These are phyloP conservation scores for Iris macrosiphon DNA, from an alignment of 106 monocot species.

Conservation along the genomic window DNA sequence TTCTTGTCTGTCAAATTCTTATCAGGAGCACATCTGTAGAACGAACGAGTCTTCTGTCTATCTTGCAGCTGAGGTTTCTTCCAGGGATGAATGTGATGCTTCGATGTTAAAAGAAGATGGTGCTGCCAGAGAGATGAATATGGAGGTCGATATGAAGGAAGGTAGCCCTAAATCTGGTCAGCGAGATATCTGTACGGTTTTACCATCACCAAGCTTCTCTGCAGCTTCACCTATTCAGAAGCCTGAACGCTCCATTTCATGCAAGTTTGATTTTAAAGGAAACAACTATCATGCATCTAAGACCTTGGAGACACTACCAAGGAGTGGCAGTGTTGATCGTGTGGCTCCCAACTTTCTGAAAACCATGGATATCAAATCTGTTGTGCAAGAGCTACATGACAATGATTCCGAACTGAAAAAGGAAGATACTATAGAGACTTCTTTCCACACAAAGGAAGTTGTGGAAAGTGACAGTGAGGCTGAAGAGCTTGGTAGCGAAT, in stretches of 20 bases:
- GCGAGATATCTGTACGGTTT: background rate
- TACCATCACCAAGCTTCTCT: slow-evolving; percentile 7
- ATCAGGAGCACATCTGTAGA: slow-evolving; percentile 12
- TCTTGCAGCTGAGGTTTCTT: background rate
- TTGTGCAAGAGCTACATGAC: background rate
- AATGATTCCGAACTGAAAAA: slow-evolving; percentile 1
- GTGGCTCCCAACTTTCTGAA: background rate
- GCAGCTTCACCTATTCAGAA: slow-evolving; percentile 7
- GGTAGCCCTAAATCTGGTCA: background rate
- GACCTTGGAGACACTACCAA: slow-evolving; percentile 6
- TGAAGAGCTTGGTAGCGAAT: background rate
- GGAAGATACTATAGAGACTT: slow-evolving; percentile 10
- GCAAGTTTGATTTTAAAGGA: slow-evolving; percentile 15
- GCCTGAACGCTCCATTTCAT: slow-evolving; percentile 2
- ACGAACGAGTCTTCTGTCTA: slow-evolving; percentile 20
- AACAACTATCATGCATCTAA: background rate
- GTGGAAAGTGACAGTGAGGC: background rate
- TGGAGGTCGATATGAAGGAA: slow-evolving; percentile 16
- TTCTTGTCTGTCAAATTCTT: slow-evolving; percentile 9
- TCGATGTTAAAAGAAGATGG: slow-evolving; percentile 8
- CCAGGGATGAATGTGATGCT: slow-evolving; percentile 8
- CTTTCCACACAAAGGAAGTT: slow-evolving; percentile 8
- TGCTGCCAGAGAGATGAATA: slow-evolving; percentile 4
- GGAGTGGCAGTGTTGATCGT: slow-evolving; percentile 8
- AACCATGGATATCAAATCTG: slow-evolving; percentile 3